These are phyloP conservation scores for Quercus dentata DNA, from an alignment of 306 rosid genomes.

Conservation along the genomic window DNA sequence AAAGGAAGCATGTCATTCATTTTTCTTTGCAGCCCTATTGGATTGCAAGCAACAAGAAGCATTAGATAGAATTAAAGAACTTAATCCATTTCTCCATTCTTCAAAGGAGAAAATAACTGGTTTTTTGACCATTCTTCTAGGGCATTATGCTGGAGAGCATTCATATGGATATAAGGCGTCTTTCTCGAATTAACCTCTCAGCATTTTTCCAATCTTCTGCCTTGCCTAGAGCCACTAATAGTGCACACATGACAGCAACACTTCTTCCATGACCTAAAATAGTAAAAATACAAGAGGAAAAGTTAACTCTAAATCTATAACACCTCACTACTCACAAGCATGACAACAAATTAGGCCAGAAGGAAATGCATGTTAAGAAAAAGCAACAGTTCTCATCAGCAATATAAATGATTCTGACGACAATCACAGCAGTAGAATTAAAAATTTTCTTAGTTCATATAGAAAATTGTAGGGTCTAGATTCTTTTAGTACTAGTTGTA, in stretches of 20 bases:
- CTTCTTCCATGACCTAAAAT: conserved; percentile 90
- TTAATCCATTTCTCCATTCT: conserved; percentile 21
- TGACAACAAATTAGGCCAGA: not conserved
- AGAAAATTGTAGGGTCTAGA: not conserved
- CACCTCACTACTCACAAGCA: conserved; percentile 6
- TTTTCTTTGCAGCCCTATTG: conserved; percentile 7
- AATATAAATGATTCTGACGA: not conserved
- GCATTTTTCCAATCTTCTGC: conserved; percentile 89
- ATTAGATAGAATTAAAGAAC: conserved; percentile 11
- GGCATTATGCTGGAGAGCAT: conserved; percentile 66
- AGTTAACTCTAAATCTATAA: not conserved
- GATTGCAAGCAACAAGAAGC: conserved; percentile 16
- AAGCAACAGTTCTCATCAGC: not conserved
- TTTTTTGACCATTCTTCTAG: conserved; percentile 88
- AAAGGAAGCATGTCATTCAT: conserved; percentile 5
- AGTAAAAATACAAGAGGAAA: not conserved
- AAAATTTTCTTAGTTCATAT: not conserved
- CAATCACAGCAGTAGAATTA: not conserved
- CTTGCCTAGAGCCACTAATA: conserved; percentile 74
- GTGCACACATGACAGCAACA: conserved; percentile 89
- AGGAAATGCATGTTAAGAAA: not conserved
- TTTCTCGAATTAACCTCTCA: conserved; percentile 69
- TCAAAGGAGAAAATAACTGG: conserved; percentile 50
- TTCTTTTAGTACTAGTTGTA: not conserved
- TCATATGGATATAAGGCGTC: conserved; percentile 70